phyloP scores from a whole-genome alignment of 148 eudicot species.

The Amaranthus cruentus region DNA sequence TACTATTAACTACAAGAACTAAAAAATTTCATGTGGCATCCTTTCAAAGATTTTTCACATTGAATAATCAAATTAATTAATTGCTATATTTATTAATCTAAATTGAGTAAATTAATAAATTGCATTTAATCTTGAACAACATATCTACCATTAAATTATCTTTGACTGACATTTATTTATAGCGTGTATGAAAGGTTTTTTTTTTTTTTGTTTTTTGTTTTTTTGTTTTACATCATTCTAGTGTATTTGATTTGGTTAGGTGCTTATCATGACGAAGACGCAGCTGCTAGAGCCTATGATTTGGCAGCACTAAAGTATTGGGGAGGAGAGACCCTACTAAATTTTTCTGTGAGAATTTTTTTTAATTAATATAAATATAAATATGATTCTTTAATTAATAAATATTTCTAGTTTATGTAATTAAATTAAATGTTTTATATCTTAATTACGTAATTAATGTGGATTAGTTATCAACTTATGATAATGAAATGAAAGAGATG shows the following conservation, averaged over 20 bases:
- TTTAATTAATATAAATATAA: background rate
- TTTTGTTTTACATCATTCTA: background rate
- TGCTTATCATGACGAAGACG: constrained; percentile 81
- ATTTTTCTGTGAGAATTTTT: constrained; percentile 54
- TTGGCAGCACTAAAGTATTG: constrained; percentile 86
- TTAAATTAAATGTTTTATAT: no score
- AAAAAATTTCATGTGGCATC: no score
- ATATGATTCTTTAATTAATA: background rate
- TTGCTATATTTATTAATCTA: no score
- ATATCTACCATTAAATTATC: no score
- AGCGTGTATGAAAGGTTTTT: no score
- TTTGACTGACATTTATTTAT: no score
- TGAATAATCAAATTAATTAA: no score
- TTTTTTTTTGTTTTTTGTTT: no score
- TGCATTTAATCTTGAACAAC: no score
- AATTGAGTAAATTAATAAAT: no score
- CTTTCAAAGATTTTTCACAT: no score
- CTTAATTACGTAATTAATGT: background rate
- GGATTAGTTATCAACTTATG: constrained; percentile 47
- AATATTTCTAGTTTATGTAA: background rate
- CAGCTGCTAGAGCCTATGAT: constrained; percentile 81
- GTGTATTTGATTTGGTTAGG: constrained; percentile 35
- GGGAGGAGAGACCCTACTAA: constrained; percentile 64
- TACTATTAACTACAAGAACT: no score
- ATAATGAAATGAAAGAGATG: constrained; percentile 60